A percentile compares a stretch with the other conserved stretches of the same genome.
Conservation (phyloP, 371 early-diverging fungal species). For the Entomophthora muscae region DNA sequence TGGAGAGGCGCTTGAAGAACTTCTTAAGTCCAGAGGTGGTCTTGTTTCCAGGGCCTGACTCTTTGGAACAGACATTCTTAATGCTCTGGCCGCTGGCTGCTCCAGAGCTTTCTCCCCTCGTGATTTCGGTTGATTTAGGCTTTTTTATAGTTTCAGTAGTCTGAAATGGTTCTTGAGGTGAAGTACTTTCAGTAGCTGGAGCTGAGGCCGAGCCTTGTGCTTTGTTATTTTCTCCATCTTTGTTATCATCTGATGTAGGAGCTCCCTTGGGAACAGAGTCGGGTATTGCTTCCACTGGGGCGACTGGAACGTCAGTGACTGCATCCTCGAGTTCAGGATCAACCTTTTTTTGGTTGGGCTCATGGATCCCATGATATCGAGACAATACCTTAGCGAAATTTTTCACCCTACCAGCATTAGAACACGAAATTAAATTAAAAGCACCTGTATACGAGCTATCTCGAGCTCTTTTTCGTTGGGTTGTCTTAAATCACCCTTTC, state of each 20-base stretch:
- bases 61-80: neutral
- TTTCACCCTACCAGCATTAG: neutral
- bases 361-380: neutral
- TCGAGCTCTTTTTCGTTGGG: conserved; percentile 39
- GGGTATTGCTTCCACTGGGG: too few relatives aligned
- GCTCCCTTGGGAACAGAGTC: too few relatives aligned
- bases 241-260: too few relatives aligned
- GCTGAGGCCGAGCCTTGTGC: too few relatives aligned
- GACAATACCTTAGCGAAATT: neutral
- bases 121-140: neutral
- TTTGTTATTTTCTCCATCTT: too few relatives aligned
- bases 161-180: too few relatives aligned
- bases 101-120: neutral
- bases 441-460: conserved; percentile 41
- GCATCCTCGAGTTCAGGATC: too few relatives aligned
- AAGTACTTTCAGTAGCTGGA: too few relatives aligned
- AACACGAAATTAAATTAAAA: neutral
- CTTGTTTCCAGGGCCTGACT: neutral
- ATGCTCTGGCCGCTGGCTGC: neutral
- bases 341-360: neutral
- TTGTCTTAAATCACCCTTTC: conserved; percentile 46
- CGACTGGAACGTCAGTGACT: too few relatives aligned
- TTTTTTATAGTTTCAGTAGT: too few relatives aligned
- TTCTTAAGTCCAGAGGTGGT: neutral
- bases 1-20: neutral